These are phyloP conservation scores for Hygrophoropsis aurantiaca DNA, from an alignment of 768 basidiomycete species.

Conservation along the genomic window DNA sequence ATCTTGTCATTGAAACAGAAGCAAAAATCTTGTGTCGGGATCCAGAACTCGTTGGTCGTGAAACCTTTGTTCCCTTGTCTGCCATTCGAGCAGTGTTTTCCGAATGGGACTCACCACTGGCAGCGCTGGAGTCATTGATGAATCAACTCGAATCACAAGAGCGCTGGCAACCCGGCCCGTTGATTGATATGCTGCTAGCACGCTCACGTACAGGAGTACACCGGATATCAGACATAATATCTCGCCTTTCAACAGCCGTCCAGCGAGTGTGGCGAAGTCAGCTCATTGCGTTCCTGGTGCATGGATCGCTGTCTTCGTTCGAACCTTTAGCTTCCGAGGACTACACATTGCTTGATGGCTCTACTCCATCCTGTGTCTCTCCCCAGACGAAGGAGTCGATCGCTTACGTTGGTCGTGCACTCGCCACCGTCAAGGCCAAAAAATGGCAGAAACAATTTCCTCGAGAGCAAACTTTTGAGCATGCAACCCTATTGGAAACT, in stretches of 20 bases:
- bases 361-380: constrained; percentile 77
- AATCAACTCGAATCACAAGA: constrained; percentile 56
- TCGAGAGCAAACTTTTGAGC: constrained; percentile 58
- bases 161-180: constrained; percentile 63
- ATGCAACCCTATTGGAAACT: constrained; percentile 61
- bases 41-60: constrained; percentile 70
- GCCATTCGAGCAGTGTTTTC: constrained; percentile 81
- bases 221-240: constrained; percentile 69
- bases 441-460: constrained; percentile 81
- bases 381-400: constrained; percentile 76
- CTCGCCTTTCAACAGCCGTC: constrained; percentile 69
- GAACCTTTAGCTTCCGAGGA: constrained; percentile 69
- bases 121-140: constrained; percentile 65
- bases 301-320: constrained; percentile 59
- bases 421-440: constrained; percentile 78
- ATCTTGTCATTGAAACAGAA: constrained; percentile 77
- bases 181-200: constrained; percentile 76
- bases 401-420: constrained; percentile 81
- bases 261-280: constrained; percentile 84
- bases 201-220: constrained; percentile 79
- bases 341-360: constrained; percentile 59
- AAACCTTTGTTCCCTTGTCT: constrained; percentile 84
- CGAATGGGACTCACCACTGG: constrained; percentile 86
- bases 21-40: constrained; percentile 76
- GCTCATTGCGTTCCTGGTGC: constrained; percentile 77